Evolutionary conservation across 2,329 filamentous ascomycete genomes (phyloP).

Genomic region (Neurospora crassa): DNA sequence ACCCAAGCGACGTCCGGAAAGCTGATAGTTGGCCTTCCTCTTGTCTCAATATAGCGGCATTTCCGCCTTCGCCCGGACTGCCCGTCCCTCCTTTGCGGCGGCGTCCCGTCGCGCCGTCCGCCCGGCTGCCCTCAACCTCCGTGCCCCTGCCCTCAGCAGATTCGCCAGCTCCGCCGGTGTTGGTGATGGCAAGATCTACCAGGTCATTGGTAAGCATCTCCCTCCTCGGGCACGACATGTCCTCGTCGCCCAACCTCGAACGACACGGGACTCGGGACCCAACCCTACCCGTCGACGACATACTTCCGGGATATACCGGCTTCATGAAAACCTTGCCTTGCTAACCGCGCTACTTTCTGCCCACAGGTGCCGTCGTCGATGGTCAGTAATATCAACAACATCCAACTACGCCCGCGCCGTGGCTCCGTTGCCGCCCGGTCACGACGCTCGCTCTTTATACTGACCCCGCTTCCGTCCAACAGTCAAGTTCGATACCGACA

Average conservation of each 20-base stretch:
- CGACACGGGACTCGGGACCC: neutral
- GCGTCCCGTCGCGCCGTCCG: constrained; percentile 48
- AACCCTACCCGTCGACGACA: neutral
- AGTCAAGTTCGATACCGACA: constrained; percentile 96
- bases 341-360: constrained; percentile 50
- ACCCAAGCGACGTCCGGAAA: constrained; percentile 12
- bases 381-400: constrained; percentile 49
- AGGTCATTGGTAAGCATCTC: constrained; percentile 36
- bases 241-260: neutral
- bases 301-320: neutral
- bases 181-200: constrained; percentile 59
- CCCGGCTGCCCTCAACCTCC: constrained; percentile 46
- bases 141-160: constrained; percentile 46
- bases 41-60: constrained; percentile 46
- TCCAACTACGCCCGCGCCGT: constrained; percentile 6
- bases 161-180: constrained; percentile 49
- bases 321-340: constrained; percentile 19
- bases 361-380: constrained; percentile 97
- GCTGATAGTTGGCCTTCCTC: constrained; percentile 27
- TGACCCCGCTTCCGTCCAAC: constrained; percentile 18
- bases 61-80: constrained; percentile 53
- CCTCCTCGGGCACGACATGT: constrained; percentile 21
- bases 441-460: constrained; percentile 14
- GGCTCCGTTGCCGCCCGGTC: neutral
- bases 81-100: constrained; percentile 51